Percentiles rank a stretch among this genome's conserved stretches.
Conservation (phyloP, 1,139 yeast genomes). For the Taphrina confusa region DNA sequence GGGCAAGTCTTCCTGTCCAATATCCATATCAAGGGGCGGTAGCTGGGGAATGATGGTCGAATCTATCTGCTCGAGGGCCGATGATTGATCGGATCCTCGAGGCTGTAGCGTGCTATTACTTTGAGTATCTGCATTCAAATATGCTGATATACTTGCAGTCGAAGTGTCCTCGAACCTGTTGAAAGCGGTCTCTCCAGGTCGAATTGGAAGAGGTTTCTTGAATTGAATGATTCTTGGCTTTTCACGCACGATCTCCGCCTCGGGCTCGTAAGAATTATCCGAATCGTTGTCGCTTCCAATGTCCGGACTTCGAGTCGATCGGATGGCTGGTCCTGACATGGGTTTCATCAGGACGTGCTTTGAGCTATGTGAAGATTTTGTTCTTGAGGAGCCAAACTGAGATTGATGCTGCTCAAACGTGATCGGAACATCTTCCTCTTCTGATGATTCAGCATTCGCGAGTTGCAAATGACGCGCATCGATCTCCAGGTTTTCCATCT, state of each 20-base stretch:
- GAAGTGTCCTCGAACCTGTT: conserved; percentile 7
- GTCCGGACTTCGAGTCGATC: not conserved
- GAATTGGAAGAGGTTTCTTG: conserved; percentile 20
- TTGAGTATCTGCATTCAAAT: not conserved
- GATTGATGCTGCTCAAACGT: not conserved
- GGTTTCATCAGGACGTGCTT: not conserved
- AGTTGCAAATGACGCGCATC: conserved; percentile 25
- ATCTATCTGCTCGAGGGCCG: no score
- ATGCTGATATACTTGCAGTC: not conserved
- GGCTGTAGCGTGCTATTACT: not conserved
- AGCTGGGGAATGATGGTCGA: no score
- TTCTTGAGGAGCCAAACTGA: conserved; percentile 12
- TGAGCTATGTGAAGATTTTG: conserved; percentile 6
- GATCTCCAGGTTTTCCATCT: conserved; percentile 42
- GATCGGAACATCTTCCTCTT: not conserved
- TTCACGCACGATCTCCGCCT: conserved; percentile 21
- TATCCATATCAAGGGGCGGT: no score
- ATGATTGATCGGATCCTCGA: no score
- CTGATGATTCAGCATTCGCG: conserved; percentile 6
- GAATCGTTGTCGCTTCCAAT: not conserved
- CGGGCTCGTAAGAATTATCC: not conserved
- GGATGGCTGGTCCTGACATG: not conserved
- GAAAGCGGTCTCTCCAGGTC: conserved; percentile 2
- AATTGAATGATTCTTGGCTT: conserved; percentile 34
- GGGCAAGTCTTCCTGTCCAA: no score